Evolutionary conservation across 805 yeast genomes (phyloP).

Genomic region (Phaffomyces thermotolerans): DNA sequence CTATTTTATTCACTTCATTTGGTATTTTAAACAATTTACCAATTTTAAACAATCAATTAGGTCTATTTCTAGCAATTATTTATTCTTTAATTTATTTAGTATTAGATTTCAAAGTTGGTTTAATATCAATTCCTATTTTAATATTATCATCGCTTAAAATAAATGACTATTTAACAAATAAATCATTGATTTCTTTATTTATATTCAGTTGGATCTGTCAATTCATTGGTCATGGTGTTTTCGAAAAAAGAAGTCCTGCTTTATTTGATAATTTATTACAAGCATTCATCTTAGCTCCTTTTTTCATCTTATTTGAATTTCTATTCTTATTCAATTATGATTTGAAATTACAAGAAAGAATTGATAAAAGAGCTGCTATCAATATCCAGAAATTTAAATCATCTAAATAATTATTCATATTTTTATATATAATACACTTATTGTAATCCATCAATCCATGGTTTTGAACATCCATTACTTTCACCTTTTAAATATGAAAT

Average conservation of each 20-base stretch:
- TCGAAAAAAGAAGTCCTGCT: conserved; percentile 83
- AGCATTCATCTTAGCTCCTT: conserved; percentile 87
- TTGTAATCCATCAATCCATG: conserved; percentile 13
- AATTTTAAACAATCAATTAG: conserved; percentile 33
- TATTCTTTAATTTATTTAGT: conserved; percentile 53
- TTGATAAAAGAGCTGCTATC: conserved; percentile 29
- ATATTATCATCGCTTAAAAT: conserved; percentile 22
- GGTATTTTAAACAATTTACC: conserved; percentile 30
- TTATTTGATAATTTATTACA: conserved; percentile 74
- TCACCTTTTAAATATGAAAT: conserved; percentile 33
- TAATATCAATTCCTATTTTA: conserved; percentile 35
- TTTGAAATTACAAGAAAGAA: conserved; percentile 31
- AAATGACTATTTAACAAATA: conserved; percentile 19
- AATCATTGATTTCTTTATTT: conserved; percentile 30
- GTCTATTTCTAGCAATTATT: conserved; percentile 35
- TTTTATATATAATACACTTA: no score
- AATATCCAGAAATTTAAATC: conserved; percentile 23
- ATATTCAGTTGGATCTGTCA: conserved; percentile 69
- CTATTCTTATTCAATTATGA: conserved; percentile 62
- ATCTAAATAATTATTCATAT: no score
- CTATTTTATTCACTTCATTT: conserved; percentile 53
- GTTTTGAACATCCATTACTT: conserved; percentile 26
- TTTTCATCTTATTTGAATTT: conserved; percentile 74
- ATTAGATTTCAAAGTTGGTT: conserved; percentile 47
- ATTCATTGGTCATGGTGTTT: conserved; percentile 79